Conservation (phyloP, 2,329 filamentous ascomycete genomes). For the Periconia digitata region DNA sequence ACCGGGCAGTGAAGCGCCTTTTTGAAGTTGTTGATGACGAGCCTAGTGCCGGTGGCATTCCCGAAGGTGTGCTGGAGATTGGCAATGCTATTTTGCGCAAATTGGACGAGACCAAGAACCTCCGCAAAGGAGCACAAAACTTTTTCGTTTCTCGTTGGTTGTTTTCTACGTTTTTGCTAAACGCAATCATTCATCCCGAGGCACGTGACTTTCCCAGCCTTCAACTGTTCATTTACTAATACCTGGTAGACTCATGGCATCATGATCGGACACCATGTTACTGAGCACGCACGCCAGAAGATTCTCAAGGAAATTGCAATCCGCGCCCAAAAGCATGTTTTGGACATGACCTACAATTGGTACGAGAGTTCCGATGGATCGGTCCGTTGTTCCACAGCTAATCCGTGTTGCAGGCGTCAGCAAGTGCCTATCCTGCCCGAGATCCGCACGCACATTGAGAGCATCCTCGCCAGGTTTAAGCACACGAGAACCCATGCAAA, state of each 20-base stretch:
- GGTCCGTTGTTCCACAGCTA: constrained; percentile 19
- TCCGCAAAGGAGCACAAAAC: constrained; percentile 70
- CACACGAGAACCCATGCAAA: constrained; percentile 46
- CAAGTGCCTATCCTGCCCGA: constrained; percentile 64
- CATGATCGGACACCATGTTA: constrained; percentile 89
- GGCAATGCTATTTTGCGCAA: constrained; percentile 81
- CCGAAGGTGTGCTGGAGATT: constrained; percentile 80
- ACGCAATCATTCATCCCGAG: constrained; percentile 86
- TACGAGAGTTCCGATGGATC: constrained; percentile 48
- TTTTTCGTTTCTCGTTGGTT: constrained; percentile 92
- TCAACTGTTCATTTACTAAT: constrained; percentile 32
- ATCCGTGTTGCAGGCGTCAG: constrained; percentile 51
- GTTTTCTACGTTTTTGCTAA: constrained; percentile 82
- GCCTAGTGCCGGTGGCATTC: constrained; percentile 75
- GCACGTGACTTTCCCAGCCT: constrained; percentile 53
- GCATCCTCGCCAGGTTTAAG: constrained; percentile 66
- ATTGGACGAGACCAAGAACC: constrained; percentile 67
- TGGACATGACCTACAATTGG: constrained; percentile 72
- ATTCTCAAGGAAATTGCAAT: constrained; percentile 74
- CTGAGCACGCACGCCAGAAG: constrained; percentile 82
- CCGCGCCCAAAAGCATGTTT: constrained; percentile 75
- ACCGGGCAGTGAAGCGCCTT: constrained; percentile 74
- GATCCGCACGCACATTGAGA: constrained; percentile 70
- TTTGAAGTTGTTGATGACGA: constrained; percentile 87
- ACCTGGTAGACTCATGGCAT: constrained; percentile 56